These are phyloP conservation scores for Ophiostoma tasmaniense DNA, from an alignment of 2,329 filamentous ascomycete species.

Conservation along the genomic window DNA sequence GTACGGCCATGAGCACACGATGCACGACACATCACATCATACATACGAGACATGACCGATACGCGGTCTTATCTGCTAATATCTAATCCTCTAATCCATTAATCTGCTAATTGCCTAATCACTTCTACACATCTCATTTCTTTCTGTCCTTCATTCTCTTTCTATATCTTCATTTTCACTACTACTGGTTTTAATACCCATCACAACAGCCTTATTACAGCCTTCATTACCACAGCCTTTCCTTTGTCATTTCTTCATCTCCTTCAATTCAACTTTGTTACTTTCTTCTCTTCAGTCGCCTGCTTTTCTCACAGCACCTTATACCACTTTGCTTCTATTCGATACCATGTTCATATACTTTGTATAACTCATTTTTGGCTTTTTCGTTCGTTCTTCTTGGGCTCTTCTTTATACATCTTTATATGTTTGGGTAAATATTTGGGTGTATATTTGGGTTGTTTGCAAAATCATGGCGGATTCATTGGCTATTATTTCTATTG, in stretches of 20 bases:
- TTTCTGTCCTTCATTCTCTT: neutral
- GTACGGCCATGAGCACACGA: neutral
- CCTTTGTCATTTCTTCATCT: neutral
- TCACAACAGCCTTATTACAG: neutral
- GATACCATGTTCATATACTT: conserved; percentile 9
- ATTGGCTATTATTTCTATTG: neutral
- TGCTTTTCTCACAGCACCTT: neutral
- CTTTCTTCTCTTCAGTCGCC: neutral
- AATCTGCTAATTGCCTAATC: neutral
- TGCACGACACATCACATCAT: neutral
- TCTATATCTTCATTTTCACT: neutral
- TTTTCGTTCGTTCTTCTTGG: neutral
- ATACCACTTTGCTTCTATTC: conserved; percentile 12
- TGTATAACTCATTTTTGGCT: neutral
- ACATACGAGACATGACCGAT: neutral
- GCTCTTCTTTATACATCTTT: neutral
- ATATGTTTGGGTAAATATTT: too few species aligned
- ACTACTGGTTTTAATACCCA: neutral
- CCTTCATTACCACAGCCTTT: neutral
- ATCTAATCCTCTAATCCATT: conserved; percentile 1
- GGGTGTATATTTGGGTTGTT: neutral
- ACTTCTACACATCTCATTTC: neutral
- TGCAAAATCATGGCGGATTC: neutral
- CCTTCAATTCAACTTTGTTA: neutral
- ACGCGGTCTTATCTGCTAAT: neutral